Evolutionary conservation across 352 stramenopile species (phyloP).

Genomic region (Phytopythium mirpurense): DNA sequence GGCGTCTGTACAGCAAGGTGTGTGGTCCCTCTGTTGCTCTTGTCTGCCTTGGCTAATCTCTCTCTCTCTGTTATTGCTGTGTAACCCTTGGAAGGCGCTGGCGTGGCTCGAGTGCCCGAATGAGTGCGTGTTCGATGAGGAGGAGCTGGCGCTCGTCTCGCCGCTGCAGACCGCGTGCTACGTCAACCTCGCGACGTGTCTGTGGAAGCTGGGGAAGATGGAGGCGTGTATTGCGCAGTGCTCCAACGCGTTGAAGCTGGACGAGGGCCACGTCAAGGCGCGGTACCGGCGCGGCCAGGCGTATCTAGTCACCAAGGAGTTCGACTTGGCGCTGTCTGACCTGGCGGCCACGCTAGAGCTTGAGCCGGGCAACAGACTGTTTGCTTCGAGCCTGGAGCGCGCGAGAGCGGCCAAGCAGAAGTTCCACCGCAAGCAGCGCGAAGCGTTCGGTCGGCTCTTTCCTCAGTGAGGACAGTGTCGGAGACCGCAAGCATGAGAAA

Average conservation of each 20-base stretch:
- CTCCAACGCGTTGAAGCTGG: conserved; percentile 34
- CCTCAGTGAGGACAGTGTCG: not conserved
- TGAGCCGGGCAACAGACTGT: conserved; percentile 41
- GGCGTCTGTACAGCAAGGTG: conserved; percentile 37
- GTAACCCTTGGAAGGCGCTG: conserved; percentile 21
- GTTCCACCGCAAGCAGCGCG: conserved; percentile 34
- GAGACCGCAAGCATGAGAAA: not conserved
- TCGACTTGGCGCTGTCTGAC: conserved; percentile 48
- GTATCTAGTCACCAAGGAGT: conserved; percentile 46
- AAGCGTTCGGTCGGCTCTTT: conserved; percentile 32
- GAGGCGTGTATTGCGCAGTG: conserved; percentile 46
- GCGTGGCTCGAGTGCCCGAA: conserved; percentile 48
- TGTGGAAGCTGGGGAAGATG: conserved; percentile 38
- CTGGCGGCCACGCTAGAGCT: conserved; percentile 25
- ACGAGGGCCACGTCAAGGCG: conserved; percentile 51
- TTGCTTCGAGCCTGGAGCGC: conserved; percentile 27
- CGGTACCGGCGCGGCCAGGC: conserved; percentile 64
- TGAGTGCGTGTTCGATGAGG: conserved; percentile 26
- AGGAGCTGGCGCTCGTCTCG: conserved; percentile 29
- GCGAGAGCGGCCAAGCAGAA: conserved; percentile 26
- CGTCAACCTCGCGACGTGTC: conserved; percentile 57
- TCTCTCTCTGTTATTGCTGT: not conserved
- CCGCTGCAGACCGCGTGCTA: conserved; percentile 41
- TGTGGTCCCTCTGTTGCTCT: no score
- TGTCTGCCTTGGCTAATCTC: not conserved